phyloP scores from a whole-genome alignment of 169 alveolate genomes.

The Toxoplasma gondii region DNA sequence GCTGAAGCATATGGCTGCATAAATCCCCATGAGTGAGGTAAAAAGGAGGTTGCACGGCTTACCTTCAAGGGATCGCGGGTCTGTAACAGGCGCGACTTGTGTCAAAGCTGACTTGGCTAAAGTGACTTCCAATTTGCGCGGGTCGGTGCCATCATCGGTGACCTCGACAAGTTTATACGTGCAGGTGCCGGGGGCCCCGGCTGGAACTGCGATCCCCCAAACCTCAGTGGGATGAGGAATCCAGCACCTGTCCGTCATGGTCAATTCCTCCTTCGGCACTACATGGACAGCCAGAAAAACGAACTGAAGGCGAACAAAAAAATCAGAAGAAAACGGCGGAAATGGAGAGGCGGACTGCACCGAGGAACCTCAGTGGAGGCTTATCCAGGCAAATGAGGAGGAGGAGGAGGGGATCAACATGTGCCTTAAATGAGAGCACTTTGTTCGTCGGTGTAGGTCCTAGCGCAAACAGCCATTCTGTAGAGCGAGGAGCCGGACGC shows the following conservation, averaged over 20 bases:
- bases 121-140: background rate
- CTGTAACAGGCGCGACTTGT: slow-evolving; percentile 19
- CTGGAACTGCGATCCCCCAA: slow-evolving; percentile 64
- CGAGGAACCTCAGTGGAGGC: no score
- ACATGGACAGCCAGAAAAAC: background rate
- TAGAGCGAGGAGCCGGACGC: no score
- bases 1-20: background rate
- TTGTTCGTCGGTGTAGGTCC: no score
- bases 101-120: background rate
- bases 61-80: slow-evolving; percentile 52
- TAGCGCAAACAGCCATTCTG: no score
- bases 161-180: slow-evolving; percentile 33
- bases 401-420: no score
- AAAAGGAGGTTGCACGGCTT: background rate
- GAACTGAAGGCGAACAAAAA: background rate
- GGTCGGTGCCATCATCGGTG: slow-evolving; percentile 44
- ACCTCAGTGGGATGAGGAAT: slow-evolving; percentile 65
- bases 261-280: background rate
- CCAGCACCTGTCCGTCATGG: slow-evolving; percentile 59
- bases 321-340: background rate
- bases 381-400: no score
- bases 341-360: no score
- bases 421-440: no score
- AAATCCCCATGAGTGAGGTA: background rate
- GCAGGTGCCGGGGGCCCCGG: background rate